Conservation (phyloP, 257 asterid species). For the Solanum virginianum region DNA sequence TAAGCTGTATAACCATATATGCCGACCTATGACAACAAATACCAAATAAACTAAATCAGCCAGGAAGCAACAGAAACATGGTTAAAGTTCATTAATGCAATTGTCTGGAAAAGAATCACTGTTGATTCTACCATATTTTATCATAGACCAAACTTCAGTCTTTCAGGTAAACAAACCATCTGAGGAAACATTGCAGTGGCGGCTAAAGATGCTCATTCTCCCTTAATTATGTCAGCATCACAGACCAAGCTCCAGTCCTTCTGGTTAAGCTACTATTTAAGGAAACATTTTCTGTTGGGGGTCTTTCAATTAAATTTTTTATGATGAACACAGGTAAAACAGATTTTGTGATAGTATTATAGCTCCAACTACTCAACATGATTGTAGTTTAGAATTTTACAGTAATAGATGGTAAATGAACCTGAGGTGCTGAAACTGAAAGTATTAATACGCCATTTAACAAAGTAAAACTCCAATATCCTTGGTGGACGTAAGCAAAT, state of each 20-base stretch:
- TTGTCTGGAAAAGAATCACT: neutral
- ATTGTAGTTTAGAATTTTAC: no score
- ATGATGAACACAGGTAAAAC: no score
- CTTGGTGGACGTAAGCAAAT: neutral
- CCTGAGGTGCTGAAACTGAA: no score
- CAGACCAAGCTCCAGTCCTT: neutral
- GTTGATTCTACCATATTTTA: neutral
- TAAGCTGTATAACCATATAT: conserved; percentile 93
- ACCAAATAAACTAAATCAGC: neutral
- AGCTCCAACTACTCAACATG: no score
- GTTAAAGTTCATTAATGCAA: neutral
- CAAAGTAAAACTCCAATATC: neutral
- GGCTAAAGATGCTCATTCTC: neutral
- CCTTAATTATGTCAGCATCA: neutral
- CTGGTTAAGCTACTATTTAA: neutral
- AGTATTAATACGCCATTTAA: neutral
- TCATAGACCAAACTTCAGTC: neutral
- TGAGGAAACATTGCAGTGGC: neutral
- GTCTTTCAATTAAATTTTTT: no score
- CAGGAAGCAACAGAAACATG: neutral
- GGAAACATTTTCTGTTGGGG: no score
- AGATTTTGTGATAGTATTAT: no score
- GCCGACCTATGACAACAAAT: conserved; percentile 49
- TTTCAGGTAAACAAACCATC: neutral
- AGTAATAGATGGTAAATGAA: no score